Conservation (phyloP, 2,329 filamentous ascomycete species). For the Trichoderma simmonsii region DNA sequence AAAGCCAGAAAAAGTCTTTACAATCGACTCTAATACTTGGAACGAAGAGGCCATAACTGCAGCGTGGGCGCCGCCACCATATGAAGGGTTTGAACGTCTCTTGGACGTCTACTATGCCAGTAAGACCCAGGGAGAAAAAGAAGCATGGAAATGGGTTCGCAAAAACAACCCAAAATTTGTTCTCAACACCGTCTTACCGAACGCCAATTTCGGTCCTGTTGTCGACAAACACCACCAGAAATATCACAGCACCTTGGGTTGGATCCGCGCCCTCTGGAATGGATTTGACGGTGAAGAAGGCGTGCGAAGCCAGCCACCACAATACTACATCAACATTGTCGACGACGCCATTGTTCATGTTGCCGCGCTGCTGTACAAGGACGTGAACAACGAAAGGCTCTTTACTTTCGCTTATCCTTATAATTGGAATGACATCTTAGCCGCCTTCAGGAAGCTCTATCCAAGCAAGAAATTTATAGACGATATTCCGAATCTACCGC, state of each 20-base stretch:
- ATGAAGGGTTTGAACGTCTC: conserved; percentile 26
- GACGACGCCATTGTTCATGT: neutral
- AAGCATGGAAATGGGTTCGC: conserved; percentile 36
- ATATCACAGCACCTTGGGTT: conserved; percentile 14
- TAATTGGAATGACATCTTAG: neutral
- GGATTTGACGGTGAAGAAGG: neutral
- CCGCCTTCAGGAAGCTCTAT: neutral
- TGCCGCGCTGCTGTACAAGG: neutral
- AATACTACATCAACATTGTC: neutral
- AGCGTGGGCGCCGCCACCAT: conserved; percentile 38
- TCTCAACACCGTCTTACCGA: conserved; percentile 31
- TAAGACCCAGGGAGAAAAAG: conserved; percentile 37
- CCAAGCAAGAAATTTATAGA: conserved; percentile 19
- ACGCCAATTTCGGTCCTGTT: conserved; percentile 27
- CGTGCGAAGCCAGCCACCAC: neutral
- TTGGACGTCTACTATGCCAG: conserved; percentile 35
- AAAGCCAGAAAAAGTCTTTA: conserved; percentile 22
- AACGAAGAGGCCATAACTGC: conserved; percentile 32
- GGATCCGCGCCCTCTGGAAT: neutral
- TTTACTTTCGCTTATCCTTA: neutral
- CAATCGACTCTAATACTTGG: conserved; percentile 30
- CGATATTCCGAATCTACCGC: neutral
- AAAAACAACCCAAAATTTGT: conserved; percentile 29
- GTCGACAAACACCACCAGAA: conserved; percentile 21
- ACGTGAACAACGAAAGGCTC: neutral